Conservation (phyloP, 192 early-diverging fungal genomes). For the Spizellomyces punctatus region DNA sequence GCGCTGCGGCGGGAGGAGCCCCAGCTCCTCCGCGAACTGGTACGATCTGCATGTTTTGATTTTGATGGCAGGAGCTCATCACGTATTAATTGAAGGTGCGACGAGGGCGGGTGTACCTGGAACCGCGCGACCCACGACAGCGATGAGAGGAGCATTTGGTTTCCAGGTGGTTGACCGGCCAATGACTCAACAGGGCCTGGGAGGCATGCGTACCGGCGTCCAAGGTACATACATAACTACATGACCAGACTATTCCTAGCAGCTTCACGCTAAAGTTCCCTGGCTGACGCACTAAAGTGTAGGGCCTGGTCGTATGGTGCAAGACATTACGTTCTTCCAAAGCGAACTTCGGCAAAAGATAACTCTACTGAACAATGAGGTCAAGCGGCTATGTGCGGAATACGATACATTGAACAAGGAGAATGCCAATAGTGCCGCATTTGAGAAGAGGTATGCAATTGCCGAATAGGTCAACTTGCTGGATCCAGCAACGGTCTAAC, state of each 20-base stretch:
- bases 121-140: conserved; percentile 39
- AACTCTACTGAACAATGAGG: conserved; percentile 45
- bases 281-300: background rate
- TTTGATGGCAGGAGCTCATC: background rate
- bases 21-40: conserved; percentile 35
- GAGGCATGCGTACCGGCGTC: conserved; percentile 45
- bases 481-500: too few relatives aligned
- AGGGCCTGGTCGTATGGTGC: conserved; percentile 53
- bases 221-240: conserved; percentile 15
- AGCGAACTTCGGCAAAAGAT: conserved; percentile 57
- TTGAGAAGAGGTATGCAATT: conserved; percentile 55
- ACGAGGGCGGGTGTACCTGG: conserved; percentile 28
- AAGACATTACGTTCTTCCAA: conserved; percentile 59
- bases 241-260: background rate
- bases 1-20: conserved; percentile 26
- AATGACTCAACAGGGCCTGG: conserved; percentile 64
- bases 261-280: background rate
- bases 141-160: conserved; percentile 29
- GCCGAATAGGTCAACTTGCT: background rate
- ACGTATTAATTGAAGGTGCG: background rate
- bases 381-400: conserved; percentile 48
- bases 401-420: conserved; percentile 49
- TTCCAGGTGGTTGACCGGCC: conserved; percentile 57
- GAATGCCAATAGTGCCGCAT: conserved; percentile 49
- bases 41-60: background rate